phyloP scores from a whole-genome alignment of 805 yeast species.

The Cyberlindnera veronae region DNA sequence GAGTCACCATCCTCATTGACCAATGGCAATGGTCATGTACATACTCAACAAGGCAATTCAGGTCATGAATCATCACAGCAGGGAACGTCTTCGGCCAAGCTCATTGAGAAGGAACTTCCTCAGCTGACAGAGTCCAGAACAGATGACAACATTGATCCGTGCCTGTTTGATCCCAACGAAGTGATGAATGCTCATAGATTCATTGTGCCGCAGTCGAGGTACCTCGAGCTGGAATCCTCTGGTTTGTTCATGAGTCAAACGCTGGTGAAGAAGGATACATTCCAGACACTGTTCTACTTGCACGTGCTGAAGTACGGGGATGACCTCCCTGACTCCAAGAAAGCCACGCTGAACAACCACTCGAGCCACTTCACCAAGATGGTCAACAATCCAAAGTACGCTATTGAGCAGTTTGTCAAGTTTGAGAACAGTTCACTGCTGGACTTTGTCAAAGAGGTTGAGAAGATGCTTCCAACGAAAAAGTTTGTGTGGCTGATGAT shows the following conservation, averaged over 20 bases:
- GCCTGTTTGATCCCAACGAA: constrained; percentile 12
- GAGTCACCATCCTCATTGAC: not conserved
- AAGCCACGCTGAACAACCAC: constrained; percentile 1
- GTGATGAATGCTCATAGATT: constrained; percentile 14
- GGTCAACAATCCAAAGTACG: constrained; percentile 17
- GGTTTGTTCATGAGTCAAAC: constrained; percentile 23
- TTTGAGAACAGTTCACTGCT: constrained; percentile 15
- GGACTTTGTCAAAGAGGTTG: constrained; percentile 26
- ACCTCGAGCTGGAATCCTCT: constrained; percentile 13
- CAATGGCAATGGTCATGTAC: no score
- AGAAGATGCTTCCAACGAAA: constrained; percentile 48
- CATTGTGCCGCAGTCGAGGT: constrained; percentile 14
- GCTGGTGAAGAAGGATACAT: constrained; percentile 19
- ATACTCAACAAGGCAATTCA: not conserved
- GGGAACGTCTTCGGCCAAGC: not conserved
- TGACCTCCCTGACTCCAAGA: constrained; percentile 2
- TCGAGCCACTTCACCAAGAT: constrained; percentile 14
- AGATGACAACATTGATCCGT: constrained; percentile 18
- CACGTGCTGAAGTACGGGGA: constrained; percentile 13
- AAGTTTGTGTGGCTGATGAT: constrained; percentile 53
- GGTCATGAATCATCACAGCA: not conserved
- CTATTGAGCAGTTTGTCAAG: constrained; percentile 19
- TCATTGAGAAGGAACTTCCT: not conserved
- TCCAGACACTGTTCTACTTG: constrained; percentile 14
- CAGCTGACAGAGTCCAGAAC: not conserved